A percentile compares a stretch with the other conserved stretches of the same genome.
Evolutionary conservation across 768 basidiomycete genomes (phyloP).

Genomic region (Tylopilus rubrobrunneus): DNA sequence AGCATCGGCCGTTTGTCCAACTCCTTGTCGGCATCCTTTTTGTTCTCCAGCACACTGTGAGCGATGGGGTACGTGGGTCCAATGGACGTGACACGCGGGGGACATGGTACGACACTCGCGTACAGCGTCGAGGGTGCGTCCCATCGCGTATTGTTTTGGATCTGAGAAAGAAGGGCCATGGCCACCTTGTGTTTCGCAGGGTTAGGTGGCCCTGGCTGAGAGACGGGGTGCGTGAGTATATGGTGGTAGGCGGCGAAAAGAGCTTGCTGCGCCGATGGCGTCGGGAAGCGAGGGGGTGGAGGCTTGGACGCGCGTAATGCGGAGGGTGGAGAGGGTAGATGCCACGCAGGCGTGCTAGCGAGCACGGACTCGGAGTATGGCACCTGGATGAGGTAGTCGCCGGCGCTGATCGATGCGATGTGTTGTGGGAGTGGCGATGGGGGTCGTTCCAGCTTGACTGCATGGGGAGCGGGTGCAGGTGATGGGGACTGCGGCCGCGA

Average conservation of each 20-base stretch:
- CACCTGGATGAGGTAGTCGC: constrained; percentile 68
- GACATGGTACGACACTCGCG: constrained; percentile 52
- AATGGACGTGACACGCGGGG: constrained; percentile 59
- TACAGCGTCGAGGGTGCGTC: constrained; percentile 65
- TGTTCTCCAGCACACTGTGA: constrained; percentile 28
- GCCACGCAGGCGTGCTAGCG: constrained; percentile 62
- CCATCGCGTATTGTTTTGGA: constrained; percentile 60
- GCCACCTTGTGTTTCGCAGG: constrained; percentile 73
- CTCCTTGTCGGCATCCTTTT: constrained; percentile 50
- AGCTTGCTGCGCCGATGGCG: constrained; percentile 59
- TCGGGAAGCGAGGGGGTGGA: constrained; percentile 34
- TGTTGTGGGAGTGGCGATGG: constrained; percentile 43
- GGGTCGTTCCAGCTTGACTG: constrained; percentile 30
- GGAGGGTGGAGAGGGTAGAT: constrained; percentile 49
- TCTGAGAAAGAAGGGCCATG: constrained; percentile 59
- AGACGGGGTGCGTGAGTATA: constrained; percentile 67
- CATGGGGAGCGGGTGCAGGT: constrained; percentile 34
- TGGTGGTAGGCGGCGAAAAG: constrained; percentile 72
- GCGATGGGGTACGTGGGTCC: constrained; percentile 65
- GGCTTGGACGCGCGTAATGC: constrained; percentile 18
- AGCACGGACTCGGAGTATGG: constrained; percentile 75
- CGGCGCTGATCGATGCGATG: constrained; percentile 40
- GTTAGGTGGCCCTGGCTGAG: constrained; percentile 46
- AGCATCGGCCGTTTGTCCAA: constrained; percentile 38
- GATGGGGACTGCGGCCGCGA: constrained; percentile 29